phyloP scores from a whole-genome alignment of 73 alveolate species.

The Symbiodinium natans region DNA sequence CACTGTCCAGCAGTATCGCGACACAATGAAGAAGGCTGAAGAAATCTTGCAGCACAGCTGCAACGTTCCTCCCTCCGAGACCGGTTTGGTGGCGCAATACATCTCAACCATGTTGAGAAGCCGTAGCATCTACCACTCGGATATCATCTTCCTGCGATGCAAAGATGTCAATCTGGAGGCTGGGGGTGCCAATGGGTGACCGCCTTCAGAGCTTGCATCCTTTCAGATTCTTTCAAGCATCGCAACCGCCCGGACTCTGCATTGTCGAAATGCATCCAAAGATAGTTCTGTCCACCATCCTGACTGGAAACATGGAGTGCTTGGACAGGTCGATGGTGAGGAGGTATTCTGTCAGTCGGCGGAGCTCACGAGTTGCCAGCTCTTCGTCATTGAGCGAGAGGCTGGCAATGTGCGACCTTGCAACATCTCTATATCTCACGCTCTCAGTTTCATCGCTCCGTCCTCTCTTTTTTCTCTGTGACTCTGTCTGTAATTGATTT shows the following conservation, averaged over 20 bases:
- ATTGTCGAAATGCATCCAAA: too few relatives aligned
- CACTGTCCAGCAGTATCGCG: constrained; percentile 68
- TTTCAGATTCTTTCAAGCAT: too few relatives aligned
- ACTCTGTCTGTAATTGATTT: neutral
- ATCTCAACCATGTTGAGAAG: constrained; percentile 52
- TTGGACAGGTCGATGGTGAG: constrained; percentile 76
- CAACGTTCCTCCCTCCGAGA: neutral
- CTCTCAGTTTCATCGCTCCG: neutral
- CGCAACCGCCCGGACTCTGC: neutral
- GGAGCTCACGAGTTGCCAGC: constrained; percentile 78
- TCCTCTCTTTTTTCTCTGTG: neutral
- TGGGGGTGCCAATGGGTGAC: neutral
- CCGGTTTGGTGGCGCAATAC: constrained; percentile 64
- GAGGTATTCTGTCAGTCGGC: constrained; percentile 64
- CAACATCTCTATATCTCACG: neutral
- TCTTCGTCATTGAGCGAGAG: constrained; percentile 77
- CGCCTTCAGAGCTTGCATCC: neutral
- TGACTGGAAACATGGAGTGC: too few relatives aligned
- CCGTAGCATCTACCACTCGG: constrained; percentile 60
- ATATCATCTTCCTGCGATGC: constrained; percentile 59
- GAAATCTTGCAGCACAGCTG: constrained; percentile 22
- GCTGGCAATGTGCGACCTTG: neutral
- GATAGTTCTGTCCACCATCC: too few relatives aligned
- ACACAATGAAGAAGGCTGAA: constrained; percentile 69
- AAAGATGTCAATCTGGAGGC: constrained; percentile 82